Evolutionary conservation across 768 basidiomycete genomes (phyloP).

Genomic region (Hydnomerulius pinastri): DNA sequence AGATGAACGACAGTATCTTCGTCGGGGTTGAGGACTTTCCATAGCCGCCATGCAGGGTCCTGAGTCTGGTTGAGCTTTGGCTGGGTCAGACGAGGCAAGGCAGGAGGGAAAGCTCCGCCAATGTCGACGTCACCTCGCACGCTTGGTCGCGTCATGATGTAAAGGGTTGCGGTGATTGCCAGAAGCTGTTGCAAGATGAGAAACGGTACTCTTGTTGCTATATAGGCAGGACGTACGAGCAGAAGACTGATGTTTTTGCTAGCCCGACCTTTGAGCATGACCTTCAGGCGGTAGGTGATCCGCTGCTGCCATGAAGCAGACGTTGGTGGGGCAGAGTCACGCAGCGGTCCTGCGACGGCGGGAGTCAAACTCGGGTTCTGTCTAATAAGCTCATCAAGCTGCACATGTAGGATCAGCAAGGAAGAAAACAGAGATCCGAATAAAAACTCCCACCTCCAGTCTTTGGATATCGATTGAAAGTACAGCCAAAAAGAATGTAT

Average conservation of each 20-base stretch:
- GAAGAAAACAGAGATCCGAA: background rate
- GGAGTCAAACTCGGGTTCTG: constrained; percentile 65
- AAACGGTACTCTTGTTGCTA: background rate
- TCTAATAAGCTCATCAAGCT: constrained; percentile 85
- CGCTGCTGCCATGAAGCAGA: constrained; percentile 36
- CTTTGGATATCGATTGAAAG: constrained; percentile 95
- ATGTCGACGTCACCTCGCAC: constrained; percentile 30
- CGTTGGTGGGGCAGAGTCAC: constrained; percentile 23
- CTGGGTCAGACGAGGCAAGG: constrained; percentile 37
- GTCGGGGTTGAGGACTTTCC: constrained; percentile 75
- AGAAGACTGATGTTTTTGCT: constrained; percentile 80
- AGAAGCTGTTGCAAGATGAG: constrained; percentile 54
- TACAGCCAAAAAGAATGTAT: constrained; percentile 94
- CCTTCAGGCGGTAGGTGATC: constrained; percentile 31
- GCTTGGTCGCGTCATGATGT: constrained; percentile 66
- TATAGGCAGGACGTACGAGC: constrained; percentile 48
- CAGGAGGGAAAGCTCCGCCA: constrained; percentile 14
- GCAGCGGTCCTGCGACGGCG: constrained; percentile 29
- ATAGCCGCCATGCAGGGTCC: constrained; percentile 66
- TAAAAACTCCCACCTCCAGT: constrained; percentile 60
- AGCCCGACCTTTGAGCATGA: constrained; percentile 63
- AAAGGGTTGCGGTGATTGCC: constrained; percentile 73
- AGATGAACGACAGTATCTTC: constrained; percentile 70
- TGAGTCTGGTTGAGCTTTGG: constrained; percentile 31
- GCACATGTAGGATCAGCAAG: constrained; percentile 14